These are phyloP conservation scores for Periconia sp. DNA, from an alignment of 2,329 filamentous ascomycete species.

Conservation along the genomic window DNA sequence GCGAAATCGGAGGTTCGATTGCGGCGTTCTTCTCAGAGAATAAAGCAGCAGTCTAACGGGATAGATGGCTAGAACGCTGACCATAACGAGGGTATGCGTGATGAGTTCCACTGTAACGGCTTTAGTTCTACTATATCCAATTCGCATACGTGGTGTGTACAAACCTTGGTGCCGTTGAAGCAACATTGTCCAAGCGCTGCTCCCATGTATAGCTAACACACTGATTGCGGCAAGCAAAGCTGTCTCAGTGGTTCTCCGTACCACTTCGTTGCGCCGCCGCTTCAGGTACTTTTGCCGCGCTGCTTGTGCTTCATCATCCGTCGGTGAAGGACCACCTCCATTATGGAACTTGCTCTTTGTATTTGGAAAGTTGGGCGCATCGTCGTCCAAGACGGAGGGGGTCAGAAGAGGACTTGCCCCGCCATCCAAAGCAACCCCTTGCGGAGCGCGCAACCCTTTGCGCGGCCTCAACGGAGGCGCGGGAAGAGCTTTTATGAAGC, in stretches of 20 bases:
- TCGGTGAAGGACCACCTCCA: constrained; percentile 19
- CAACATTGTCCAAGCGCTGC: constrained; percentile 35
- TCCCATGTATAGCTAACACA: constrained; percentile 47
- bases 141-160: constrained; percentile 1
- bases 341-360: constrained; percentile 17
- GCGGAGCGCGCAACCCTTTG: constrained; percentile 71
- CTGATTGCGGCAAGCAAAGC: constrained; percentile 57
- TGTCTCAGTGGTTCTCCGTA: constrained; percentile 62
- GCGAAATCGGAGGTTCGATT: constrained; percentile 33
- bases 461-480: constrained; percentile 72
- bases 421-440: constrained; percentile 40
- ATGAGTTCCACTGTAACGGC: constrained; percentile 41
- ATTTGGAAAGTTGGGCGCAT: constrained; percentile 40
- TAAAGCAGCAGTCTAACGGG: constrained; percentile 41
- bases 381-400: constrained; percentile 51
- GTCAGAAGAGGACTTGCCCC: constrained; percentile 46
- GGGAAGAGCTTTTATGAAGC: constrained; percentile 78
- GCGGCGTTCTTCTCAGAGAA: constrained; percentile 25
- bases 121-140: constrained; percentile 13
- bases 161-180: constrained; percentile 46
- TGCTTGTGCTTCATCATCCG: constrained; percentile 40
- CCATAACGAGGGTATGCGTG: constrained; percentile 39
- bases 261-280: constrained; percentile 87
- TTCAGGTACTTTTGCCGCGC: constrained; percentile 72
- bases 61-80: constrained; percentile 36